Evolutionary conservation across 2,329 filamentous ascomycete genomes (phyloP).

Genomic region (Verticillium nubilum): DNA sequence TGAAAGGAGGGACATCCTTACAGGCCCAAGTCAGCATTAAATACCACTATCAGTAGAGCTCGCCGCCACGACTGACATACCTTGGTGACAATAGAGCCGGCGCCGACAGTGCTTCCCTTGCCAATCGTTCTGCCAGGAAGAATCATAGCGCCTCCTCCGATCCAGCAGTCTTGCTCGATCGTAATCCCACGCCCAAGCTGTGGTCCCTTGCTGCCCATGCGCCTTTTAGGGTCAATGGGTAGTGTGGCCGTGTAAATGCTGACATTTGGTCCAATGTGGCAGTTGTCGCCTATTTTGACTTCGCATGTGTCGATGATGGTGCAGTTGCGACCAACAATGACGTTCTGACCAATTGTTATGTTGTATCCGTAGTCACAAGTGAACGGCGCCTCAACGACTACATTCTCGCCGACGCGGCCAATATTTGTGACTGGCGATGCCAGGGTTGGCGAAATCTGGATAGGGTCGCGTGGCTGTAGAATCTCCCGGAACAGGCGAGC

Average conservation of each 20-base stretch:
- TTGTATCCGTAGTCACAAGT: slow-evolving; percentile 96
- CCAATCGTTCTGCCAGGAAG: slow-evolving; percentile 77
- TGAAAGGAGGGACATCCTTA: slow-evolving; percentile 60
- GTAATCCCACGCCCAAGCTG: slow-evolving; percentile 66
- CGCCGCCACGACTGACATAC: slow-evolving; percentile 25
- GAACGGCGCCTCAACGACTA: slow-evolving; percentile 82
- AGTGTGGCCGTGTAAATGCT: slow-evolving; percentile 75
- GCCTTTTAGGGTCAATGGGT: slow-evolving; percentile 65
- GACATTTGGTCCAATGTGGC: slow-evolving; percentile 76
- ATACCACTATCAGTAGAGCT: background rate
- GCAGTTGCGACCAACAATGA: slow-evolving; percentile 78
- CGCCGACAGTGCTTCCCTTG: slow-evolving; percentile 71
- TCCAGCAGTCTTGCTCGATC: slow-evolving; percentile 83
- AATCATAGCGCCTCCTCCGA: slow-evolving; percentile 72
- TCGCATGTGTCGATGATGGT: slow-evolving; percentile 81
- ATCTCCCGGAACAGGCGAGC: slow-evolving; percentile 67
- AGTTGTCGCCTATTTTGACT: slow-evolving; percentile 74
- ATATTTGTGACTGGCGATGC: slow-evolving; percentile 45
- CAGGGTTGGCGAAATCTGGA: slow-evolving; percentile 51
- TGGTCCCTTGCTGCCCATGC: slow-evolving; percentile 68
- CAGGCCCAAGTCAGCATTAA: background rate
- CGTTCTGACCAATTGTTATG: slow-evolving; percentile 78
- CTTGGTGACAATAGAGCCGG: slow-evolving; percentile 82
- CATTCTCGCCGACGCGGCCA: slow-evolving; percentile 66
- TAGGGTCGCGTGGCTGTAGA: slow-evolving; percentile 54